These are phyloP conservation scores for Straminergon stramineum DNA, from an alignment of 225 moss, liverwort and hornwort genomes.

Conservation along the genomic window DNA sequence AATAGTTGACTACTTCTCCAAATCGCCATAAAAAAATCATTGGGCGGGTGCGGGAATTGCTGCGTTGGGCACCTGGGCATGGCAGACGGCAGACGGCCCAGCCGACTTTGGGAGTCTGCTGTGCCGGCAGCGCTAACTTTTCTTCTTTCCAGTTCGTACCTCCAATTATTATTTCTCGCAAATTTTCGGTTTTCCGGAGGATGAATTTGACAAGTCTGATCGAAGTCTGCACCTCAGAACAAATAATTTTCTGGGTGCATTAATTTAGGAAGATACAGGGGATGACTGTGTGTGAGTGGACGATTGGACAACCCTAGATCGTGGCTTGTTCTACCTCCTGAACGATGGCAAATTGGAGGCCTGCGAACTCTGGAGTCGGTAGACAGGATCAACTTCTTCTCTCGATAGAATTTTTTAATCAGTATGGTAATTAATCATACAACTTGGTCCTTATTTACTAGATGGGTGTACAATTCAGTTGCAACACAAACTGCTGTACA, in stretches of 20 bases:
- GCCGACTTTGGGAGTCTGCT: neutral
- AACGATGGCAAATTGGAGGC: neutral
- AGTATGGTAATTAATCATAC: neutral
- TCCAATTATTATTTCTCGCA: no score
- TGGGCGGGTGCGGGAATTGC: neutral
- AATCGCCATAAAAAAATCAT: neutral
- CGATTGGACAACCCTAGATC: neutral
- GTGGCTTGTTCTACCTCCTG: neutral
- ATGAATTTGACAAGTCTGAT: neutral
- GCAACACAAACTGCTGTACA: neutral
- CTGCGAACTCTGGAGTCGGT: neutral
- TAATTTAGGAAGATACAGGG: neutral
- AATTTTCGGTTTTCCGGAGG: no score
- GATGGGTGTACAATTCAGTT: neutral
- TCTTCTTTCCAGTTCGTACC: neutral
- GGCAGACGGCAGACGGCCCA: neutral
- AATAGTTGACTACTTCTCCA: neutral
- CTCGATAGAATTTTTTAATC: neutral
- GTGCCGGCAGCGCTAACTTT: neutral
- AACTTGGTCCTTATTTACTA: neutral
- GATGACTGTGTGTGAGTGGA: neutral
- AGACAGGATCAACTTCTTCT: neutral
- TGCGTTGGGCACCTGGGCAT: neutral
- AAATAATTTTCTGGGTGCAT: neutral
- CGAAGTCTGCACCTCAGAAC: neutral